Conservation (phyloP, 2,329 filamentous ascomycete genomes). For the Curvularia sp. region DNA sequence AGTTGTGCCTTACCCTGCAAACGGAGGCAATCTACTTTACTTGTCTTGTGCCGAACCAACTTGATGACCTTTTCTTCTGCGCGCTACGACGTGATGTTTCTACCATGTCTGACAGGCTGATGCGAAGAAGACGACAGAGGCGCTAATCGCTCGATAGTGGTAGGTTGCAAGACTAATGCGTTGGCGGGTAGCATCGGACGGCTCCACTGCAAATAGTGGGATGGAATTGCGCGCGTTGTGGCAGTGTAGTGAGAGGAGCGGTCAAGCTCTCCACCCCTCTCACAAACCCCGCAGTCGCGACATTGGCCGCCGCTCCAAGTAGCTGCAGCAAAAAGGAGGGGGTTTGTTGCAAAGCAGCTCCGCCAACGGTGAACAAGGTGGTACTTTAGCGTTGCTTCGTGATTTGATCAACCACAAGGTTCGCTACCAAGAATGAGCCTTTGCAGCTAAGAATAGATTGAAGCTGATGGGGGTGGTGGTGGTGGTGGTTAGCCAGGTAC, state of each 20-base stretch:
- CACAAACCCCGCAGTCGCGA: conserved; percentile 18
- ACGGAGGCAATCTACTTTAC: conserved; percentile 32
- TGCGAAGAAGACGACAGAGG: neutral
- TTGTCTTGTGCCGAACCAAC: conserved; percentile 17
- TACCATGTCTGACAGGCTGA: neutral
- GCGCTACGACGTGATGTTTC: neutral
- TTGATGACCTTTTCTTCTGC: too few species aligned
- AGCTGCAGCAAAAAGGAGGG: neutral
- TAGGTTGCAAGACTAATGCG: neutral
- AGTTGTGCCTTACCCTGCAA: conserved; percentile 22
- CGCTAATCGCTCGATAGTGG: neutral
- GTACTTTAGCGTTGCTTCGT: neutral
- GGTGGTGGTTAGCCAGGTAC: conserved; percentile 25
- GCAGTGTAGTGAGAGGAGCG: conserved; percentile 13
- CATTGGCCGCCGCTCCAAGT: neutral
- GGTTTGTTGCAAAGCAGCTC: neutral
- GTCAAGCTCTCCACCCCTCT: conserved; percentile 15
- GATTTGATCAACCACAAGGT: neutral
- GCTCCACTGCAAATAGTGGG: conserved; percentile 1
- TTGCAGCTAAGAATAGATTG: conserved; percentile 9
- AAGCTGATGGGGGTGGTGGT: neutral
- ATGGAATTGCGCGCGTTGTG: neutral
- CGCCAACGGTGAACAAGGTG: neutral
- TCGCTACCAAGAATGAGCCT: neutral
- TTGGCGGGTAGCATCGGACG: conserved; percentile 10